Evolutionary conservation across 768 basidiomycete species (phyloP).

Genomic region (Tulasnella sp.): DNA sequence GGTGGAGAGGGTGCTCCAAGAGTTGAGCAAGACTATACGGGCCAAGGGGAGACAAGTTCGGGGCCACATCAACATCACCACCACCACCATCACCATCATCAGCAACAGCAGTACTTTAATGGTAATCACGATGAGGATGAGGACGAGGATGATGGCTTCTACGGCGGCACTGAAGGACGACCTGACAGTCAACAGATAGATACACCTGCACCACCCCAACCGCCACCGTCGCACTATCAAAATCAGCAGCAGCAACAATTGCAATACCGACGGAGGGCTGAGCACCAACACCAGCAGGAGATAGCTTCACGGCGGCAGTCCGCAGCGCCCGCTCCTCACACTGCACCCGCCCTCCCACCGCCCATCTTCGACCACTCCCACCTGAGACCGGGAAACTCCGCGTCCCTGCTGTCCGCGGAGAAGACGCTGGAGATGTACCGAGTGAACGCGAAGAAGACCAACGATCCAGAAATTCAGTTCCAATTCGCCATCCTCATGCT

Average conservation of each 20-base stretch:
- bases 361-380: constrained; percentile 77
- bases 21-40: too few species aligned
- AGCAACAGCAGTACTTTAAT: not conserved
- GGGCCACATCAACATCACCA: too few species aligned
- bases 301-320: not conserved
- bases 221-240: constrained; percentile 9
- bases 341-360: constrained; percentile 15
- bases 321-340: not conserved
- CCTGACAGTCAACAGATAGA: not conserved
- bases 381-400: constrained; percentile 83
- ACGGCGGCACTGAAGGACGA: constrained; percentile 1
- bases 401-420: constrained; percentile 86
- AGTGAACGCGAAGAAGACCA: constrained; percentile 95
- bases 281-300: constrained; percentile 8
- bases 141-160: constrained; percentile 17
- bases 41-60: too few species aligned
- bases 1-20: too few species aligned
- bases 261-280: not conserved
- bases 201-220: constrained; percentile 1
- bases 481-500: constrained; percentile 99
- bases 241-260: constrained; percentile 8
- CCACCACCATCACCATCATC: too few species aligned
- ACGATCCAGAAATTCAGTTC: constrained; percentile 94
- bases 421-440: constrained; percentile 96
- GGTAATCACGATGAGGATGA: not conserved